A percentile compares a stretch with the other conserved stretches of the same genome.
Evolutionary conservation across 225 moss, liverwort and hornwort species (phyloP).

Genomic region (Antitrichia curtipendula): DNA sequence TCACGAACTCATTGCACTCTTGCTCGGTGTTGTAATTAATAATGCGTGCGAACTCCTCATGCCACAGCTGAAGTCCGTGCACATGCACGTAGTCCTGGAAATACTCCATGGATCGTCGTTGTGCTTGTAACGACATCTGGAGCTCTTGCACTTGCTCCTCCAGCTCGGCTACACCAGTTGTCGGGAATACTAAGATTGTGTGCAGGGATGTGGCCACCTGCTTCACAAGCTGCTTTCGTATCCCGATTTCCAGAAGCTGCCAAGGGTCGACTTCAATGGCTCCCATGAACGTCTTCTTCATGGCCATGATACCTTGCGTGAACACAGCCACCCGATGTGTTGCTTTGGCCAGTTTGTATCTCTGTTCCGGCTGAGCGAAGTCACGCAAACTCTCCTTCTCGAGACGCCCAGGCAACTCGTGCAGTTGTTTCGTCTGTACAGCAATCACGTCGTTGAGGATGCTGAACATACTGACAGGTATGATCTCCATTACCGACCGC

Average conservation of each 20-base stretch:
- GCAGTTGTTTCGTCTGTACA: constrained; percentile 67
- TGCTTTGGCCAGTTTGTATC: constrained; percentile 83
- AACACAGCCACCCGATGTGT: constrained; percentile 96
- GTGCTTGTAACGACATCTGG: constrained; percentile 46
- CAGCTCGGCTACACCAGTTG: constrained; percentile 37
- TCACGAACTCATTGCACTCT: constrained; percentile 83
- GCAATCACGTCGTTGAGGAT: constrained; percentile 89
- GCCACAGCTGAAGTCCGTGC: constrained; percentile 92
- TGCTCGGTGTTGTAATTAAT: constrained; percentile 83
- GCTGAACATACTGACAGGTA: constrained; percentile 91
- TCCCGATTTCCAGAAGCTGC: constrained; percentile 90
- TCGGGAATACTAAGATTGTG: constrained; percentile 55
- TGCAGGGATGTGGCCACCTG: constrained; percentile 71
- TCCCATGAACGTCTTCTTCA: constrained; percentile 96
- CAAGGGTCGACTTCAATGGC: constrained; percentile 95
- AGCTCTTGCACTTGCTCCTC: constrained; percentile 72
- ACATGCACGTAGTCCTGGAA: constrained; percentile 98
- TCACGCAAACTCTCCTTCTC: constrained; percentile 85
- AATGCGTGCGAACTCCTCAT: constrained; percentile 89
- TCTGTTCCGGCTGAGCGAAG: constrained; percentile 82
- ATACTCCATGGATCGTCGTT: constrained; percentile 92
- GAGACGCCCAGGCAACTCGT: constrained; percentile 80
- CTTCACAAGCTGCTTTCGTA: constrained; percentile 93
- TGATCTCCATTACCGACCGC: constrained; percentile 77
- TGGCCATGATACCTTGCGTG: constrained; percentile 97